Evolutionary conservation across 768 basidiomycete species (phyloP).

Genomic region (Psilocybe subaeruginosa): DNA sequence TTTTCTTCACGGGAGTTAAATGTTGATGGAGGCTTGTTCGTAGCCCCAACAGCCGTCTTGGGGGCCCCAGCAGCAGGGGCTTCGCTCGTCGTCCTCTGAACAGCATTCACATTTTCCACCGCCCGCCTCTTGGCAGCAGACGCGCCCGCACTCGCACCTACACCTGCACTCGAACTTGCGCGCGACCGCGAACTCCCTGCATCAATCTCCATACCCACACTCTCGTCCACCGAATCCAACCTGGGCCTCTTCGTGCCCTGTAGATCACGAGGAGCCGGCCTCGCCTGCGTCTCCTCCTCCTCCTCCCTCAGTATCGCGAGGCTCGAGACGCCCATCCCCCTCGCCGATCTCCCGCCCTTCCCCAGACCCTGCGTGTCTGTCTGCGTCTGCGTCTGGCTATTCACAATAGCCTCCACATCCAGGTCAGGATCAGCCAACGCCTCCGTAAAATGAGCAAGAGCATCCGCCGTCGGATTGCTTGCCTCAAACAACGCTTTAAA

Average conservation of each 20-base stretch:
- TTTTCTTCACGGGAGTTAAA: neutral
- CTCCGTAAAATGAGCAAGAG: constrained; percentile 25
- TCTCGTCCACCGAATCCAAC: constrained; percentile 36
- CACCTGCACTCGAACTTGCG: neutral
- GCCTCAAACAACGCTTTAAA: constrained; percentile 75
- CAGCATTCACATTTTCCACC: constrained; percentile 39
- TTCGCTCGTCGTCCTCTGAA: constrained; percentile 19
- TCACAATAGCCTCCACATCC: constrained; percentile 6
- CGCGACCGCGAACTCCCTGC: constrained; percentile 18
- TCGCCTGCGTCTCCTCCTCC: constrained; percentile 46
- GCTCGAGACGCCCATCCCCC: constrained; percentile 19
- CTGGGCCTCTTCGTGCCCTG: constrained; percentile 41
- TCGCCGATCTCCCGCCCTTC: constrained; percentile 15
- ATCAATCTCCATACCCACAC: constrained; percentile 42
- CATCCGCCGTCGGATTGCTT: constrained; percentile 44
- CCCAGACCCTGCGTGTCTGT: constrained; percentile 22
- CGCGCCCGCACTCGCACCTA: neutral
- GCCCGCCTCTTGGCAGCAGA: constrained; percentile 46
- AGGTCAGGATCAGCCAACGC: neutral
- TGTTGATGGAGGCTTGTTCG: constrained; percentile 12
- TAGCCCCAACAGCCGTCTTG: constrained; percentile 18
- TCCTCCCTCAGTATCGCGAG: constrained; percentile 52
- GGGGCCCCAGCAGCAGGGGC: constrained; percentile 16
- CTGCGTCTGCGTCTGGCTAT: constrained; percentile 40
- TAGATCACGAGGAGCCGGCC: neutral